Evolutionary conservation across 768 basidiomycete species (phyloP).

Genomic region (Phanerochaete carnosa): DNA sequence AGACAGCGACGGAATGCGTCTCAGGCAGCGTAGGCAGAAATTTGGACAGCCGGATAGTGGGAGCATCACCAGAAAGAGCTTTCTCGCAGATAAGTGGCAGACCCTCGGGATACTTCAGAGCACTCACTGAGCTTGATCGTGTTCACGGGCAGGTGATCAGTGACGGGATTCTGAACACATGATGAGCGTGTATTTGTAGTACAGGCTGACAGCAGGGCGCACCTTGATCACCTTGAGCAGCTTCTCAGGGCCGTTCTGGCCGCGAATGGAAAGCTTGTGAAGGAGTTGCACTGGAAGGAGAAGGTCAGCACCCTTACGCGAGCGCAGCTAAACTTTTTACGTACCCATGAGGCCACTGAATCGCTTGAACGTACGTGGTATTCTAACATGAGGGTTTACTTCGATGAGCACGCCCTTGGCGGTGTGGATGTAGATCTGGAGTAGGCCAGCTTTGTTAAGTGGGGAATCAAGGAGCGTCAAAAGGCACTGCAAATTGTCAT

Average conservation of each 20-base stretch:
- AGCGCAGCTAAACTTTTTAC: slow-evolving; percentile 12
- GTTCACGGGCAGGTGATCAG: slow-evolving; percentile 91
- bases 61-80: slow-evolving; percentile 93
- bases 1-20: slow-evolving; percentile 88
- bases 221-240: slow-evolving; percentile 96
- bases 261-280: slow-evolving; percentile 92
- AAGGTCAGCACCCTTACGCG: background rate
- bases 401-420: slow-evolving; percentile 95
- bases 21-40: slow-evolving; percentile 85
- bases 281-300: slow-evolving; percentile 80
- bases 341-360: slow-evolving; percentile 98
- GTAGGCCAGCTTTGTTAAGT: slow-evolving; percentile 92
- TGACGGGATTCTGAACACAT: slow-evolving; percentile 75
- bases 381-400: slow-evolving; percentile 96
- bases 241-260: slow-evolving; percentile 96
- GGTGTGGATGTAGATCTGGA: slow-evolving; percentile 98
- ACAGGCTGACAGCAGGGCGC: slow-evolving; percentile 15
- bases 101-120: background rate
- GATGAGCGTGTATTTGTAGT: background rate
- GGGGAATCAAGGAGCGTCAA: slow-evolving; percentile 96
- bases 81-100: background rate
- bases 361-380: slow-evolving; percentile 97
- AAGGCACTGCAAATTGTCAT: slow-evolving; percentile 63
- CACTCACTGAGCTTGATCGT: slow-evolving; percentile 91
- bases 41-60: slow-evolving; percentile 71